Evolutionary conservation across 495 filamentous ascomycete species (phyloP).

Genomic region (Penicillium diatomitis): DNA sequence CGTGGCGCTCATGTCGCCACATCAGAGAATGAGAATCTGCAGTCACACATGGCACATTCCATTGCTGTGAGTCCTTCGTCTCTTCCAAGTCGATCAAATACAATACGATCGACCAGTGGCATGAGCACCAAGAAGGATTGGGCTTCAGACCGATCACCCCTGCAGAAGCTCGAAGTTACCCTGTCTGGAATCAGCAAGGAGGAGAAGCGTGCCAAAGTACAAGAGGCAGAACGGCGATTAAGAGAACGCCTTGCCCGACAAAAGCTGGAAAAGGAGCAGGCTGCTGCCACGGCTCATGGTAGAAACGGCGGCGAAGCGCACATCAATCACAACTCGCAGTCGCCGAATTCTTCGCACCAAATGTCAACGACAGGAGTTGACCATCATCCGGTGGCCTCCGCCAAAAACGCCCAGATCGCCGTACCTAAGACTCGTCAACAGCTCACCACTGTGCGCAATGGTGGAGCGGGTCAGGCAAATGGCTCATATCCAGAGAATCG

Average conservation of each 20-base stretch:
- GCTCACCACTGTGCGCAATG: conserved; percentile 8
- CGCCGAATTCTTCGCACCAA: no score
- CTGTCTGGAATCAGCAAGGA: conserved; percentile 85
- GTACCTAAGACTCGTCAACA: conserved; percentile 4
- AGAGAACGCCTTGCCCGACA: conserved; percentile 40
- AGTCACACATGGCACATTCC: not conserved
- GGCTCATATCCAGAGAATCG: conserved; percentile 10
- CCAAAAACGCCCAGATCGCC: not conserved
- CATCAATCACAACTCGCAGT: not conserved
- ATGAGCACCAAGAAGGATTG: conserved; percentile 32
- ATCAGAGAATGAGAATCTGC: conserved; percentile 6
- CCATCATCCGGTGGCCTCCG: no score
- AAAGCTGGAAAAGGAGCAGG: conserved; percentile 18
- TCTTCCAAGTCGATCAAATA: conserved; percentile 26
- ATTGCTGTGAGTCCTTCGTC: conserved; percentile 4
- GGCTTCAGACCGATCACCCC: conserved; percentile 72
- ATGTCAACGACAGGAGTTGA: no score
- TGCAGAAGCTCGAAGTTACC: conserved; percentile 85
- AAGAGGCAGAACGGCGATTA: conserved; percentile 60
- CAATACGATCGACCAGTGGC: conserved; percentile 25
- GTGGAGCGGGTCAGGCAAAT: conserved; percentile 10
- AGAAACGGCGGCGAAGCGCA: conserved; percentile 1
- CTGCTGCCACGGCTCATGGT: conserved; percentile 1
- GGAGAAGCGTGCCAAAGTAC: conserved; percentile 72
- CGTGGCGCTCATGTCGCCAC: not conserved